A percentile compares a stretch with the other conserved stretches of the same genome.
These are phyloP conservation scores for Silene latifolia DNA, from an alignment of 148 eudicot genomes.

Conservation along the genomic window DNA sequence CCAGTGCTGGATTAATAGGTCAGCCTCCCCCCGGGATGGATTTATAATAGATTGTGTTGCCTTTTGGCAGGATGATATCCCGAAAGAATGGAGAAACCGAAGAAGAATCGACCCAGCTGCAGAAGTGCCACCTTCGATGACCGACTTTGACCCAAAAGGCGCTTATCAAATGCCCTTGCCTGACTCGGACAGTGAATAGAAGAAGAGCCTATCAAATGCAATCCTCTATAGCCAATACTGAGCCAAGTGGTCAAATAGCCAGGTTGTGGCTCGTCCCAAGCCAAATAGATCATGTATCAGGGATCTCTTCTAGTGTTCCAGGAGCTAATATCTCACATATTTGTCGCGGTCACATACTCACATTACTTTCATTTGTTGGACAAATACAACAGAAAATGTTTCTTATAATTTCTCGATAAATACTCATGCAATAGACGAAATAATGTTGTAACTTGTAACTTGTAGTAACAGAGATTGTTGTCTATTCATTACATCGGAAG, in stretches of 20 bases:
- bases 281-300: background rate
- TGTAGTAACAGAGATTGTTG: no score
- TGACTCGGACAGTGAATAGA: constrained; percentile 63
- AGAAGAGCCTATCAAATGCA: background rate
- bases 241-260: background rate
- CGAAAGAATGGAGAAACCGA: constrained; percentile 49
- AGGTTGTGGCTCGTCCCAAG: background rate
- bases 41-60: background rate
- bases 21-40: background rate
- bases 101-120: constrained; percentile 32
- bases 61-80: constrained; percentile 48
- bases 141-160: constrained; percentile 64
- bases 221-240: background rate
- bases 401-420: no score
- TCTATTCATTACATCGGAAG: no score
- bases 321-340: background rate
- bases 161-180: constrained; percentile 65
- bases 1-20: background rate
- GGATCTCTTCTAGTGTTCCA: background rate
- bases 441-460: no score
- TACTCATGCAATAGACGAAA: no score
- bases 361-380: no score
- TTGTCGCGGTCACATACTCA: background rate
- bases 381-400: no score
- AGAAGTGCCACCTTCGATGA: constrained; percentile 65